These are phyloP conservation scores for Auricularia sp. DNA, from an alignment of 768 basidiomycete genomes.

Conservation along the genomic window DNA sequence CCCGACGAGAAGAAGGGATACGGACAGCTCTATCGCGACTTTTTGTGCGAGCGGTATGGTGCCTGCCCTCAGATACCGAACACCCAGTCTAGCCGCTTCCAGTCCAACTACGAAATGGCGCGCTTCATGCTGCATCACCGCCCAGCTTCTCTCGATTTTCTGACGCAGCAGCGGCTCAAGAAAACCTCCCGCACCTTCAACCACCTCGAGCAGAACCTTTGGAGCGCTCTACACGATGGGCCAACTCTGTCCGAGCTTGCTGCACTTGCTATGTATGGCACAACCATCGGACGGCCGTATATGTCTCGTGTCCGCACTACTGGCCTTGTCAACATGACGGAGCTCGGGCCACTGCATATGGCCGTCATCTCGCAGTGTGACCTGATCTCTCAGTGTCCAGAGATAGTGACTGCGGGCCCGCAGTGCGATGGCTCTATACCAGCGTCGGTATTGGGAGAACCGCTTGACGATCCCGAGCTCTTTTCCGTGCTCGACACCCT, in stretches of 20 bases:
- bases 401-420: slow-evolving; percentile 7
- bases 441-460: too few relatives aligned
- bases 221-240: slow-evolving; percentile 13
- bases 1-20: slow-evolving; percentile 27
- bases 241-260: slow-evolving; percentile 17
- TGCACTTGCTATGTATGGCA: slow-evolving; percentile 15
- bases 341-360: slow-evolving; percentile 15
- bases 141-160: slow-evolving; percentile 12
- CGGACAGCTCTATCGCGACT: slow-evolving; percentile 15
- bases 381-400: slow-evolving; percentile 14
- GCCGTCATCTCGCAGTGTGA: slow-evolving; percentile 10
- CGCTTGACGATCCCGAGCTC: too few relatives aligned
- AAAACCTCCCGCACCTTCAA: slow-evolving; percentile 14
- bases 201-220: slow-evolving; percentile 21
- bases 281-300: slow-evolving; percentile 18
- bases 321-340: slow-evolving; percentile 11
- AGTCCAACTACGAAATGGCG: slow-evolving; percentile 14
- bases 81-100: slow-evolving; percentile 17
- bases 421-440: too few relatives aligned
- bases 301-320: slow-evolving; percentile 13
- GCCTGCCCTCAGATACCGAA: slow-evolving; percentile 12
- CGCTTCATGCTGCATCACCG: slow-evolving; percentile 12
- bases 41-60: slow-evolving; percentile 8
- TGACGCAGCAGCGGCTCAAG: slow-evolving; percentile 11
- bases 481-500: too few relatives aligned